A percentile compares a stretch with the other conserved stretches of the same genome.
Evolutionary conservation across 176 grass and related monocot species (phyloP).

Genomic region (Oryza punctata): DNA sequence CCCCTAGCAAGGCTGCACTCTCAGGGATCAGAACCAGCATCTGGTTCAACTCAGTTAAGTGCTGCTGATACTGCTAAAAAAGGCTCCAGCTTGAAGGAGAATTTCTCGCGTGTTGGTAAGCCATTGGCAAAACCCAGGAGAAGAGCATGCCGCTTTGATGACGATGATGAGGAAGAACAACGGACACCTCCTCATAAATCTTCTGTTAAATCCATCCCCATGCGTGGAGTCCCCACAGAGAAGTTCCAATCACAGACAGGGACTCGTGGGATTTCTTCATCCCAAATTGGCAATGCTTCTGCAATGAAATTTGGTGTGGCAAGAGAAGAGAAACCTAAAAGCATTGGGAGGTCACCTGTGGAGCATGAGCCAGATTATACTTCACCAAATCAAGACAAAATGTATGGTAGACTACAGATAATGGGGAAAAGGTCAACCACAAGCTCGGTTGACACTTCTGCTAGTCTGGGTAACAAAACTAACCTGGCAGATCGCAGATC

Average conservation of each 20-base stretch:
- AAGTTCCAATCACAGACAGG: slow-evolving; percentile 46
- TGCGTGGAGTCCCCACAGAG: slow-evolving; percentile 31
- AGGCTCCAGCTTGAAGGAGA: slow-evolving; percentile 48
- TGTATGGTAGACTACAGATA: slow-evolving; percentile 45
- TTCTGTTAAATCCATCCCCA: slow-evolving; percentile 45
- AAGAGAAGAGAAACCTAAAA: slow-evolving; percentile 61
- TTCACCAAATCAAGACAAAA: slow-evolving; percentile 55
- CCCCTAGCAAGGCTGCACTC: slow-evolving; percentile 40
- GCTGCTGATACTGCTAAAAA: slow-evolving; percentile 48
- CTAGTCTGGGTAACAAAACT: slow-evolving; percentile 40
- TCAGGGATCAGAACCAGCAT: slow-evolving; percentile 35
- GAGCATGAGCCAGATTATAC: slow-evolving; percentile 49
- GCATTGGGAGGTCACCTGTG: slow-evolving; percentile 48
- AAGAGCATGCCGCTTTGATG: slow-evolving; percentile 64
- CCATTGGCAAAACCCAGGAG: slow-evolving; percentile 53
- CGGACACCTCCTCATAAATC: slow-evolving; percentile 70
- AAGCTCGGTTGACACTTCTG: slow-evolving; percentile 42
- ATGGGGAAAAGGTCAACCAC: slow-evolving; percentile 48
- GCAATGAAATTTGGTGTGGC: slow-evolving; percentile 46
- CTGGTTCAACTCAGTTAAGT: slow-evolving; percentile 35
- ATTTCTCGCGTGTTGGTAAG: slow-evolving; percentile 33
- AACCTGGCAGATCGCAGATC: slow-evolving; percentile 52
- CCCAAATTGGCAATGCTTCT: slow-evolving; percentile 41
- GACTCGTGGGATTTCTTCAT: slow-evolving; percentile 39
- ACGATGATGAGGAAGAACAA: slow-evolving; percentile 70